A percentile compares a stretch with the other conserved stretches of the same genome.
phyloP scores from a whole-genome alignment of 1,139 yeast genomes.

The Hanseniaspora gamundiae region DNA sequence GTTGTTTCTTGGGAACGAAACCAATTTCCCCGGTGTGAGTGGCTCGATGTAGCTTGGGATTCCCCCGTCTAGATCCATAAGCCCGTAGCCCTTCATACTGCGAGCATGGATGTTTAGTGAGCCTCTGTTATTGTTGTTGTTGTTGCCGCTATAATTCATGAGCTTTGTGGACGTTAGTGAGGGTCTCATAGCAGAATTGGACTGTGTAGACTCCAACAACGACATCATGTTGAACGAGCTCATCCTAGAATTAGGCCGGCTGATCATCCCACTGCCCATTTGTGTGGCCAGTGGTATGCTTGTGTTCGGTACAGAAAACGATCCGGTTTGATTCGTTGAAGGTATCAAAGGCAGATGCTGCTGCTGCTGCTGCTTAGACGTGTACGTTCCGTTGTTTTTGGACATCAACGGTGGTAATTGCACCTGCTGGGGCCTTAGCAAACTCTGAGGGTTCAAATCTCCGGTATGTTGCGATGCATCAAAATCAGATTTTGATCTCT shows the following conservation, averaged over 20 bases:
- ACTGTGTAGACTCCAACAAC: not conserved
- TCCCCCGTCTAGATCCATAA: constrained; percentile 28
- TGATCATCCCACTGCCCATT: constrained; percentile 5
- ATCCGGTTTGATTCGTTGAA: constrained; percentile 5
- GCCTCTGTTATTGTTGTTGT: not conserved
- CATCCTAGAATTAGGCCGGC: constrained; percentile 1
- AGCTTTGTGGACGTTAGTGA: not conserved
- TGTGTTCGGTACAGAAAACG: not conserved
- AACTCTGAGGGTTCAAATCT: constrained; percentile 1
- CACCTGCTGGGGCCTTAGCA: not conserved
- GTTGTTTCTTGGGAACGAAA: not conserved
- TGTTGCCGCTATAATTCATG: not conserved
- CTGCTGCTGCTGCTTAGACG: constrained; percentile 9
- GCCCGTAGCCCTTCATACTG: constrained; percentile 2
- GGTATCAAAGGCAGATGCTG: constrained; percentile 9
- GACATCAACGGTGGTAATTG: not conserved
- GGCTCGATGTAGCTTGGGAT: constrained; percentile 30
- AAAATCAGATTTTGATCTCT: constrained; percentile 22
- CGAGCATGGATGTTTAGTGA: constrained; percentile 3
- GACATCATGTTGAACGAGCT: constrained; percentile 2
- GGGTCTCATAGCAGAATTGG: not conserved
- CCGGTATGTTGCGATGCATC: constrained; percentile 9
- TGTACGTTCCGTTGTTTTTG: constrained; percentile 6
- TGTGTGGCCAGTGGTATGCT: not conserved
- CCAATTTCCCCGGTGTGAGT: constrained; percentile 6